These are phyloP conservation scores for Ogataea siamensis DNA, from an alignment of 805 yeast genomes.

Conservation along the genomic window DNA sequence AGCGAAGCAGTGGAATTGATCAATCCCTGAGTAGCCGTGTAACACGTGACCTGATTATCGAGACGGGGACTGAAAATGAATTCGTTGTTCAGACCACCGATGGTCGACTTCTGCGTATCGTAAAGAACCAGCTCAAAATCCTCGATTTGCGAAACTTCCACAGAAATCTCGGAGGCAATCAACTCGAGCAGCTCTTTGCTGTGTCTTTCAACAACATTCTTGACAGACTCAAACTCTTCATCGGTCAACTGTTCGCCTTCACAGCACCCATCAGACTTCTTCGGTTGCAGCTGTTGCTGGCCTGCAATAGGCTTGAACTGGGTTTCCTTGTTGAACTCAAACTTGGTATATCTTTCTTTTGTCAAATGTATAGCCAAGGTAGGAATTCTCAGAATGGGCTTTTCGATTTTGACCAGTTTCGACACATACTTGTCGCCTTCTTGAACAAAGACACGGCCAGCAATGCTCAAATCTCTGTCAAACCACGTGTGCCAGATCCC, in stretches of 20 bases:
- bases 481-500: slow-evolving; percentile 98
- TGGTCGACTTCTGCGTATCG: slow-evolving; percentile 77
- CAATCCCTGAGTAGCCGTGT: slow-evolving; percentile 70
- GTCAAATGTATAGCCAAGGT: slow-evolving; percentile 91
- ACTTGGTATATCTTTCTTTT: slow-evolving; percentile 70
- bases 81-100: slow-evolving; percentile 90
- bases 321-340: slow-evolving; percentile 86
- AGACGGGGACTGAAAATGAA: slow-evolving; percentile 88
- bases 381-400: slow-evolving; percentile 87
- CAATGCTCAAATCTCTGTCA: slow-evolving; percentile 86
- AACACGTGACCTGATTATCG: slow-evolving; percentile 89
- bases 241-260: slow-evolving; percentile 49
- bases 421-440: slow-evolving; percentile 54
- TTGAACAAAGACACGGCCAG: slow-evolving; percentile 83
- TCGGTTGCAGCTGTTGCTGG: slow-evolving; percentile 2
- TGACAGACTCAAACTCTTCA: slow-evolving; percentile 62
- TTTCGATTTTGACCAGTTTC: slow-evolving; percentile 71
- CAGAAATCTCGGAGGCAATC: slow-evolving; percentile 63
- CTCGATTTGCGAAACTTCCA: slow-evolving; percentile 58
- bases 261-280: slow-evolving; percentile 39
- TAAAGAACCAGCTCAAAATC: slow-evolving; percentile 86
- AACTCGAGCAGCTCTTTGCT: slow-evolving; percentile 64
- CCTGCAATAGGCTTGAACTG: slow-evolving; percentile 88
- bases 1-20: slow-evolving; percentile 42
- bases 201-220: slow-evolving; percentile 70